These are phyloP conservation scores for Curvularia lunata DNA, from an alignment of 2,329 filamentous ascomycete species.

Conservation along the genomic window DNA sequence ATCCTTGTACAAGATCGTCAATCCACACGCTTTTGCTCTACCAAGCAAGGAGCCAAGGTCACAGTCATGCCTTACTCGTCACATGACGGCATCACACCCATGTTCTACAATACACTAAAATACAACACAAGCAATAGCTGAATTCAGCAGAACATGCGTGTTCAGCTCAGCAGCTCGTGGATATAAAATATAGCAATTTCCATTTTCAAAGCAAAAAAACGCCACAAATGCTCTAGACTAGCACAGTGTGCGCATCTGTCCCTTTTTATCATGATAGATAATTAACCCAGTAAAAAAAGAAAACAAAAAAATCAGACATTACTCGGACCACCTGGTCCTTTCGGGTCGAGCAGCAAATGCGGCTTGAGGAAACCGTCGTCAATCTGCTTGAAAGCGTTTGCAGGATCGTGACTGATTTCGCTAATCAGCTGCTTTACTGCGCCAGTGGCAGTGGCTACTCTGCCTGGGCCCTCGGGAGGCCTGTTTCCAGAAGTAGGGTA, in stretches of 20 bases:
- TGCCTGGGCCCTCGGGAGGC: slow-evolving; percentile 31
- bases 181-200: neutral
- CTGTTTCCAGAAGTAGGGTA: slow-evolving; percentile 52
- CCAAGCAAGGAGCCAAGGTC: neutral
- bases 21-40: neutral
- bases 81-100: neutral
- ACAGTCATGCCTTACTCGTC: neutral
- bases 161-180: neutral
- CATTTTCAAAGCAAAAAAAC: neutral
- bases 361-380: slow-evolving; percentile 98
- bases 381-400: slow-evolving; percentile 86
- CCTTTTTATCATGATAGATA: neutral
- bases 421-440: slow-evolving; percentile 82
- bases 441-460: slow-evolving; percentile 71
- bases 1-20: neutral
- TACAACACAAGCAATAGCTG: neutral
- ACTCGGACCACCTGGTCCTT: slow-evolving; percentile 40
- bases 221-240: slow-evolving; percentile 1
- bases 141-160: neutral
- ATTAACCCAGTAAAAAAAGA: neutral
- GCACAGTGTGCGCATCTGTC: neutral
- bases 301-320: slow-evolving; percentile 36
- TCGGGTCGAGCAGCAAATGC: slow-evolving; percentile 78
- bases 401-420: slow-evolving; percentile 81
- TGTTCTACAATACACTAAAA: neutral